A percentile compares a stretch with the other conserved stretches of the same genome.
Conservation (phyloP, 768 basidiomycete species). For the Russula abietina region DNA sequence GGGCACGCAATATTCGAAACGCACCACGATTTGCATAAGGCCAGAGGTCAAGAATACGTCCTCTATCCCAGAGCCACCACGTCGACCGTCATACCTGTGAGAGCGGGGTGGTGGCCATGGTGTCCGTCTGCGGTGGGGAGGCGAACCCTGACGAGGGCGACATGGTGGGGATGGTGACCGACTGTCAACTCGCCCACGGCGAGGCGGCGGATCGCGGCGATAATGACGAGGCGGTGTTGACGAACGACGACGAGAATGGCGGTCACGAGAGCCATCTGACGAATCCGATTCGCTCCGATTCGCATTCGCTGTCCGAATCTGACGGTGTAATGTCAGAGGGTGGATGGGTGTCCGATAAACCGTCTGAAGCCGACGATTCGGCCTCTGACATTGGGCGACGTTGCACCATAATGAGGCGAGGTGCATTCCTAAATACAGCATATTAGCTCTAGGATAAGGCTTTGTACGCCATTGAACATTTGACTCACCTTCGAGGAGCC, state of each 20-base stretch:
- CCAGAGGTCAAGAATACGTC: too few relatives aligned
- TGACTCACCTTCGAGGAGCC: conserved; percentile 78
- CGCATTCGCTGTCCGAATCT: conserved; percentile 37
- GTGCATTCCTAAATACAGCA: conserved; percentile 64
- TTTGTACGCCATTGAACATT: not conserved
- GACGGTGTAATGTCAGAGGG: conserved; percentile 36
- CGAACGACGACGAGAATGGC: conserved; percentile 30
- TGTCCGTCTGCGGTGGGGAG: too few relatives aligned
- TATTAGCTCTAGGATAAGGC: not conserved
- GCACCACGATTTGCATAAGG: too few relatives aligned
- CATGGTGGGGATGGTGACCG: conserved; percentile 14
- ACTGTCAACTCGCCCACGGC: conserved; percentile 23
- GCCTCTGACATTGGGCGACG: conserved; percentile 82
- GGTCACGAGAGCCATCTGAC: conserved; percentile 33
- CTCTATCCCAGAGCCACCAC: conserved; percentile 8
- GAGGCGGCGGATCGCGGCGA: conserved; percentile 14
- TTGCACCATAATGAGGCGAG: conserved; percentile 89
- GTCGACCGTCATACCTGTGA: conserved; percentile 1
- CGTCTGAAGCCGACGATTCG: conserved; percentile 43
- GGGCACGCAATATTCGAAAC: too few relatives aligned
- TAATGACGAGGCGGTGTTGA: conserved; percentile 32
- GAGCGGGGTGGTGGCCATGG: conserved; percentile 15
- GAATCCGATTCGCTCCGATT: conserved; percentile 34
- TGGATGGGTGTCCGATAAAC: conserved; percentile 38
- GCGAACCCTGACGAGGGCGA: too few relatives aligned